Evolutionary conservation across 1,139 yeast genomes (phyloP).

Genomic region (Taphrina sp.): DNA sequence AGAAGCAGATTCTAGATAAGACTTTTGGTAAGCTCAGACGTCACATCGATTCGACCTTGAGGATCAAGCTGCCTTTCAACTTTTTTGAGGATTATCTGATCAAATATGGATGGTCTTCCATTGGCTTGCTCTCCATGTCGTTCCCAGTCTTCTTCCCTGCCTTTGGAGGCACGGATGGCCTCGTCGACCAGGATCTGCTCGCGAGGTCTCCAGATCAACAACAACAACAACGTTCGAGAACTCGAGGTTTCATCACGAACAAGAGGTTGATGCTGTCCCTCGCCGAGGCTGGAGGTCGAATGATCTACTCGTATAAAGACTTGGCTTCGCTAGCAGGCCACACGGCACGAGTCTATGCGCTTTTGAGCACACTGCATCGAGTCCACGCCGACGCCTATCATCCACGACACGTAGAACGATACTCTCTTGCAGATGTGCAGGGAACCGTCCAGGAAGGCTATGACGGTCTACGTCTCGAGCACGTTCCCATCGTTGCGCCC

Average conservation of each 20-base stretch:
- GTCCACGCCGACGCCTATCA: constrained; percentile 60
- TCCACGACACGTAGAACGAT: constrained; percentile 35
- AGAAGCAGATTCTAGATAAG: constrained; percentile 62
- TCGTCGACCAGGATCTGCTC: constrained; percentile 37
- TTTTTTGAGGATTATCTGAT: constrained; percentile 81
- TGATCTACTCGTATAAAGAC: constrained; percentile 93
- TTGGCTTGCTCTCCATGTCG: constrained; percentile 87
- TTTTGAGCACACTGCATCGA: constrained; percentile 73
- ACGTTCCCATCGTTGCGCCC: constrained; percentile 69
- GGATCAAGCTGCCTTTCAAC: constrained; percentile 58
- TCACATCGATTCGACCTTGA: constrained; percentile 50
- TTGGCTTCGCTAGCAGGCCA: constrained; percentile 88
- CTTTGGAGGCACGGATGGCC: constrained; percentile 44
- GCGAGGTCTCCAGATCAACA: constrained; percentile 38
- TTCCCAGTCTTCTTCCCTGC: constrained; percentile 68
- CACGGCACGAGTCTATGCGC: constrained; percentile 77
- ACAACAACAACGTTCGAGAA: constrained; percentile 49
- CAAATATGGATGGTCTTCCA: constrained; percentile 91
- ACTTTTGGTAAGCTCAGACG: constrained; percentile 62
- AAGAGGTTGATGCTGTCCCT: constrained; percentile 84
- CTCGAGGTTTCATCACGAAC: constrained; percentile 87
- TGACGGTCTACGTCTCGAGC: constrained; percentile 77
- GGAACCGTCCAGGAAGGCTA: constrained; percentile 82
- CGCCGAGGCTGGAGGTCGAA: constrained; percentile 95
- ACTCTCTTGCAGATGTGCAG: constrained; percentile 53